These are phyloP conservation scores for Juncus inflexus DNA, from an alignment of 176 grass and related monocot species.

Conservation along the genomic window DNA sequence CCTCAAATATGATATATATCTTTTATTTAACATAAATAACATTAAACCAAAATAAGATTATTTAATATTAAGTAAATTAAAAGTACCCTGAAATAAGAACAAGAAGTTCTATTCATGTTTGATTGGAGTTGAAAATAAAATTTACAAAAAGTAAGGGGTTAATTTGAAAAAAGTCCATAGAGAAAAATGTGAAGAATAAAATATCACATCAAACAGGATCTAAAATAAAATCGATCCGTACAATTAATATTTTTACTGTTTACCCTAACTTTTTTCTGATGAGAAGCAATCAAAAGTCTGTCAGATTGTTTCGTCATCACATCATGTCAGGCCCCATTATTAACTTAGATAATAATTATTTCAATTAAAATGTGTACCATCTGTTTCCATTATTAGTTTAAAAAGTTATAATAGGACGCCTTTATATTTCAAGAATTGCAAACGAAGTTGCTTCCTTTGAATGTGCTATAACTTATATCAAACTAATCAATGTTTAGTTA, in stretches of 20 bases:
- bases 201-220: conserved; percentile 16
- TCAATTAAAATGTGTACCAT: conserved; percentile 26
- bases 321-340: conserved; percentile 3
- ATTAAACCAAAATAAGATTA: too few relatives aligned
- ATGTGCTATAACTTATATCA: too few relatives aligned
- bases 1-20: too few relatives aligned
- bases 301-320: conserved; percentile 24
- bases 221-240: conserved; percentile 8
- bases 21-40: too few relatives aligned
- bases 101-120: too few relatives aligned
- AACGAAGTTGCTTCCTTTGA: too few relatives aligned
- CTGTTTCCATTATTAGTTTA: background rate
- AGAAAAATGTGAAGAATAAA: background rate
- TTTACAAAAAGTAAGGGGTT: conserved; percentile 4
- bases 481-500: too few relatives aligned
- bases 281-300: conserved; percentile 19
- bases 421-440: too few relatives aligned
- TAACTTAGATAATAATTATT: conserved; percentile 10
- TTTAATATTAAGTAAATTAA: too few relatives aligned
- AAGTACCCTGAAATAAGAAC: too few relatives aligned
- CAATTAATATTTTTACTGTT: conserved; percentile 7
- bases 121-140: too few relatives aligned
- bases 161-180: background rate
- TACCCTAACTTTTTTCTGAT: conserved; percentile 4
- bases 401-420: too few relatives aligned